A percentile compares a stretch with the other conserved stretches of the same genome.
These are phyloP conservation scores for Serendipita vermifera DNA, from an alignment of 768 basidiomycete species.

Conservation along the genomic window DNA sequence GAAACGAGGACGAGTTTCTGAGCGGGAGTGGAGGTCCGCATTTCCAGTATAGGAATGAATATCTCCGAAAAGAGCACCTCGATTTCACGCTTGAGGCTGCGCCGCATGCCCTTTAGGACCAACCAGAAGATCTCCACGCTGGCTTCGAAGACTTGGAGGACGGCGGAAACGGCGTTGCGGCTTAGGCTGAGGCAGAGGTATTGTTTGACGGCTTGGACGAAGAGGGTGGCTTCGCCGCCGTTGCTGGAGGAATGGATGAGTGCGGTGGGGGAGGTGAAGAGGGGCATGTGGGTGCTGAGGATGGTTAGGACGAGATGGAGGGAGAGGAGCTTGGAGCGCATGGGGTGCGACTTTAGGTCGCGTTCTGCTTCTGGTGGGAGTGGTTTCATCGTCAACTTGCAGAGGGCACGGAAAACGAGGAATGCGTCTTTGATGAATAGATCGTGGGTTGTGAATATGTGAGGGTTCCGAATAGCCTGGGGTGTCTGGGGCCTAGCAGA, in stretches of 20 bases:
- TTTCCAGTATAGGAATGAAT: conserved; percentile 95
- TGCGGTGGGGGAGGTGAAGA: conserved; percentile 80
- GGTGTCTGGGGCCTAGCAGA: neutral
- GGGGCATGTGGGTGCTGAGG: conserved; percentile 76
- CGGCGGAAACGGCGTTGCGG: conserved; percentile 88
- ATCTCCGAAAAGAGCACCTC: conserved; percentile 98
- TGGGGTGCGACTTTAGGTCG: conserved; percentile 91
- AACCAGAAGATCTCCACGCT: conserved; percentile 99
- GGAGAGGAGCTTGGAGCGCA: conserved; percentile 92
- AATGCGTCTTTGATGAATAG: conserved; percentile 96
- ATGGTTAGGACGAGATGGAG: conserved; percentile 89
- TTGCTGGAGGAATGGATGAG: conserved; percentile 86
- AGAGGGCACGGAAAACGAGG: conserved; percentile 90
- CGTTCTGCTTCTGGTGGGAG: conserved; percentile 87
- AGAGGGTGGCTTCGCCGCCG: conserved; percentile 74
- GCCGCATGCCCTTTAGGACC: conserved; percentile 80
- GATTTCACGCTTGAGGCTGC: conserved; percentile 99
- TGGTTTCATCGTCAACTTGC: conserved; percentile 97
- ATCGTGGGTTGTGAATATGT: conserved; percentile 63
- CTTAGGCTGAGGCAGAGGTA: conserved; percentile 88
- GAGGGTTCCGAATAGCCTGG: conserved; percentile 20
- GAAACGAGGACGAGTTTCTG: conserved; percentile 92
- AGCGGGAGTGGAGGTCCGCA: conserved; percentile 89
- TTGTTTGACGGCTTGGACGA: conserved; percentile 89
- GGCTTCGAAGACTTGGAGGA: conserved; percentile 93